Evolutionary conservation across 371 early-diverging fungal species (phyloP), one percentile per base, ranked within the genome.

Genomic region (Mucor plumbeus): DNA sequence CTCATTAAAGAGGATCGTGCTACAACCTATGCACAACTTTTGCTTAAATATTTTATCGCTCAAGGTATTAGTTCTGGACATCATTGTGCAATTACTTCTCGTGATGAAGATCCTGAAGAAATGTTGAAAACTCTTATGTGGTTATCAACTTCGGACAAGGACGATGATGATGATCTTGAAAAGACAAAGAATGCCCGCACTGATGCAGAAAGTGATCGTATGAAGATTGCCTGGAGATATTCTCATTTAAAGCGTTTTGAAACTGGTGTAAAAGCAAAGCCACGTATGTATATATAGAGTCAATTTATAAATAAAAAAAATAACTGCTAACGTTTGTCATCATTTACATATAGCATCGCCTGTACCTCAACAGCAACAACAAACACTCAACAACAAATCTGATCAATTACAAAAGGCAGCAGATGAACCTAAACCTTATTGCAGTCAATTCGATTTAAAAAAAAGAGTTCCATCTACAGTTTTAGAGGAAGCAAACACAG

Each of bases 221-320:
- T 97, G 87, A 90, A 86, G 67, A 97, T 97, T 64, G 98, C 97
- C 0, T 97, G 97, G 97, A 76, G 97, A 63, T 97, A 97, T 81
- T 88, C 95, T 64, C 86, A 88, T 61, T 68, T 92, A 70, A 91
- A 91, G 61, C 85, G 86, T 64, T 85, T 92, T 69, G 87, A 84
- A 62, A 78, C 84, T 31, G 71, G 73, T 33, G 77, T 84, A 5
- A 73, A 72, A 34, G 50, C 75, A 1, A 75, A 73, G 36, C 67
- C 68, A 71, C 73, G 83, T 77, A 77, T 71, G n/a, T n/a, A 3
- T 33, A 17, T 5, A 53, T 9, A 6, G 5, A 21, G 8, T 9
- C 7, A 9, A 26, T 7, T 7, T 11, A 31, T 21, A 14, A 6
- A 19, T 11, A 31, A 9, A 14, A 6, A 19, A n/a, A 7, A 6